phyloP scores from a whole-genome alignment of 179 eudicot species.

The Camellia oleifera region DNA sequence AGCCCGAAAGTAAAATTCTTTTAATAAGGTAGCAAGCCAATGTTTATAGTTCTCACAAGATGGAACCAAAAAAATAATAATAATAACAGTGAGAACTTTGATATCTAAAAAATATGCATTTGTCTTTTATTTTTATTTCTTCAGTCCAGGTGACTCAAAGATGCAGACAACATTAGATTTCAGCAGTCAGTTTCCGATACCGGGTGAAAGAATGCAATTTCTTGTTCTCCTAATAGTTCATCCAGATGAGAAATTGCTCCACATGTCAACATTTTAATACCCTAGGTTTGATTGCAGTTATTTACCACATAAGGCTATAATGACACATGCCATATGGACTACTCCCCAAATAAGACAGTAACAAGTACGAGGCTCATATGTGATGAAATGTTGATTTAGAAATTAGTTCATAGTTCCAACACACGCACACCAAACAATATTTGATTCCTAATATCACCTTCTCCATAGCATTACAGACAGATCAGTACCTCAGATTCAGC shows the following conservation, averaged over 20 bases:
- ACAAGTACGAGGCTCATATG: not conserved
- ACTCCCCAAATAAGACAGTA: not conserved
- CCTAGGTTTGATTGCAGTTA: not conserved
- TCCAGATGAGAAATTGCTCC: not conserved
- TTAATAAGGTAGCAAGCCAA: too few relatives aligned
- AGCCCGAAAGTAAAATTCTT: too few relatives aligned
- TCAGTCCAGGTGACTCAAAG: not conserved
- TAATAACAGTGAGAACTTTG: too few relatives aligned
- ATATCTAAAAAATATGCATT: too few relatives aligned
- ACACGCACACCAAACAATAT: not conserved
- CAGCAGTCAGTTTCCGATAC: not conserved
- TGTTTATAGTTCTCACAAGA: too few relatives aligned
- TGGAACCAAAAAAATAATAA: too few relatives aligned
- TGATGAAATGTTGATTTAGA: not conserved
- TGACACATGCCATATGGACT: not conserved
- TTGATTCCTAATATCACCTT: not conserved
- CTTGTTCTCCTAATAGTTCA: not conserved
- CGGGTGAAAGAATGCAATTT: not conserved
- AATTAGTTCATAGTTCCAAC: not conserved
- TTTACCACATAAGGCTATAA: not conserved
- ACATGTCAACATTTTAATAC: not conserved
- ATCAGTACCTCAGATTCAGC: constrained; percentile 85
- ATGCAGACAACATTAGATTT: not conserved
- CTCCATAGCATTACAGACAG: not conserved
- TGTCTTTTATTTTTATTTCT: not conserved